Conservation (phyloP, 257 asterid genomes). For the Solanum sitiens region DNA sequence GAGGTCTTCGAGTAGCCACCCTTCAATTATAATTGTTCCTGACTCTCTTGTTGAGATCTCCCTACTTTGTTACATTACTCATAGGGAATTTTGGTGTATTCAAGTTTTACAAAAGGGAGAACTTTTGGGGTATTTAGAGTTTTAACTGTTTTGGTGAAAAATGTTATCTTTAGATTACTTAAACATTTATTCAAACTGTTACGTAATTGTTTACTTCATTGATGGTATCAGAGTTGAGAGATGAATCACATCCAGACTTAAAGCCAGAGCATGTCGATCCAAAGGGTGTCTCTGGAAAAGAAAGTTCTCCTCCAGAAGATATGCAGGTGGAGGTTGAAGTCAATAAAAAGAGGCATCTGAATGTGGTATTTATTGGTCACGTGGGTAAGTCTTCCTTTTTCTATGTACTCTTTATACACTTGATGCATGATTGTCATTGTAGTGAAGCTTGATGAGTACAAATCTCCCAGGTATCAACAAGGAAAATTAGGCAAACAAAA, state of each 20-base stretch:
- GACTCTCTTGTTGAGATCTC: background rate
- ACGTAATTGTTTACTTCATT: background rate
- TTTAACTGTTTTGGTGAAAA: background rate
- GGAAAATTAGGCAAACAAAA: background rate
- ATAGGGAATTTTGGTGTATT: background rate
- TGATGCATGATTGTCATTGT: background rate
- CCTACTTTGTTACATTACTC: background rate
- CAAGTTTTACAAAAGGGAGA: background rate
- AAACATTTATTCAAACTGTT: background rate
- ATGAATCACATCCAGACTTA: background rate
- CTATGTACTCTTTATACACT: background rate
- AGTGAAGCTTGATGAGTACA: background rate
- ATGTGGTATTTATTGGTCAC: constrained; percentile 95
- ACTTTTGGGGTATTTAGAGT: background rate
- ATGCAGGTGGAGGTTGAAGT: constrained; percentile 20
- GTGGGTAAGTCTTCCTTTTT: constrained; percentile 53
- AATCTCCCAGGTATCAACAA: background rate
- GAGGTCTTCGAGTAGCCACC: background rate
- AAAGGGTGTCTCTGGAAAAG: background rate
- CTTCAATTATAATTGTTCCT: background rate
- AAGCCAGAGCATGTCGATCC: background rate
- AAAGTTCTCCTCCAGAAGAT: background rate
- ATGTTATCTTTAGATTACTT: background rate
- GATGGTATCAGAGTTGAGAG: background rate
- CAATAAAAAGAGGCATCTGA: constrained; percentile 67